These are phyloP conservation scores for Coprinopsis cinerea DNA, from an alignment of 768 basidiomycete species.

Conservation along the genomic window DNA sequence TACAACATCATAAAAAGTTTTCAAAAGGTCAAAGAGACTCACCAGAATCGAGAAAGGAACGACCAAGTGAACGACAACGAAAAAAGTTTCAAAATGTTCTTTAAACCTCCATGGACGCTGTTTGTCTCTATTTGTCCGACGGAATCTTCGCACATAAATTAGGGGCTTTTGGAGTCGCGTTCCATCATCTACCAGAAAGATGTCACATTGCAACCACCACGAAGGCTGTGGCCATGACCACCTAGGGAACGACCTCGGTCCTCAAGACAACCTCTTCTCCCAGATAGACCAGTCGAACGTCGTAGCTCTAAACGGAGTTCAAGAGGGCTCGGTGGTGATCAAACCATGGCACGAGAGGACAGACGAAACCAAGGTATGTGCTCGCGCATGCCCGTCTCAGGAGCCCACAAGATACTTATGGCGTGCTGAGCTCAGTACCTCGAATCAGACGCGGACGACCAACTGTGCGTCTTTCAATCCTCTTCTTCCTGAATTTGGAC, in stretches of 20 bases:
- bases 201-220: constrained; percentile 51
- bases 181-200: constrained; percentile 20
- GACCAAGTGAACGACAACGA: constrained; percentile 1
- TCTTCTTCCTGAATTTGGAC: constrained; percentile 2
- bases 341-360: constrained; percentile 83
- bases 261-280: constrained; percentile 64
- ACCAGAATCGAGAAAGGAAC: constrained; percentile 6
- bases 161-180: not conserved
- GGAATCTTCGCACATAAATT: not conserved
- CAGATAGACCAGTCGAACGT: constrained; percentile 80
- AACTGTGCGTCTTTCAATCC: constrained; percentile 45
- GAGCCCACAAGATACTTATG: constrained; percentile 2
- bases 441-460: constrained; percentile 89
- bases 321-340: constrained; percentile 51
- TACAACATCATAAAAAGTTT: constrained; percentile 42
- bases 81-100: not conserved
- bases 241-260: constrained; percentile 39
- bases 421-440: constrained; percentile 47
- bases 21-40: constrained; percentile 8
- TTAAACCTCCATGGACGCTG: not conserved
- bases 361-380: constrained; percentile 61
- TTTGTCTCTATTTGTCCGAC: constrained; percentile 4
- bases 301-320: constrained; percentile 66
- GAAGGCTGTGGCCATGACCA: constrained; percentile 56
- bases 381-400: not conserved